These are phyloP conservation scores for Ogataea wickerhamii DNA, from an alignment of 805 yeast species.

Conservation along the genomic window DNA sequence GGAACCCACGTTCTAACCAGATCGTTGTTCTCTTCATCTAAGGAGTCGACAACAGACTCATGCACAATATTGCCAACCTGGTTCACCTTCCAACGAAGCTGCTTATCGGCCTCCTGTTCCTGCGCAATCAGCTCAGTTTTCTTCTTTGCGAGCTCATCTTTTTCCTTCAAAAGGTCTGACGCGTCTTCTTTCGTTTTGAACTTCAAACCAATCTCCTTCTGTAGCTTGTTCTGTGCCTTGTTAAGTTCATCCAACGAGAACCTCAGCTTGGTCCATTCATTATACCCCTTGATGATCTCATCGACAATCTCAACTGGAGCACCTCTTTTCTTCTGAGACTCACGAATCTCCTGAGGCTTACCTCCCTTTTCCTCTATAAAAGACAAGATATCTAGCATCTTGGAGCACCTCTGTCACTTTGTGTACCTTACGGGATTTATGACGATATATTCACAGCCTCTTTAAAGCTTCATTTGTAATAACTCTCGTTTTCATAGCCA, in stretches of 20 bases:
- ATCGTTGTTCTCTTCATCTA: slow-evolving; percentile 88
- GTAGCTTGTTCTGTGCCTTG: slow-evolving; percentile 83
- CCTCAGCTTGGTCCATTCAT: slow-evolving; percentile 85
- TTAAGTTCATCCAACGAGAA: slow-evolving; percentile 88
- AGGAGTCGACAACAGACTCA: slow-evolving; percentile 80
- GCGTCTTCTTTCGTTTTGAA: slow-evolving; percentile 97
- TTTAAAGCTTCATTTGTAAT: too few species aligned
- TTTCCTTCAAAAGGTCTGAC: slow-evolving; percentile 70
- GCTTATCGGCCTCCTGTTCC: slow-evolving; percentile 79
- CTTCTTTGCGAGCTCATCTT: slow-evolving; percentile 67
- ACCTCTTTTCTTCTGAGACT: slow-evolving; percentile 91
- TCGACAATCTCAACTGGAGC: slow-evolving; percentile 93
- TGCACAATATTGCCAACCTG: slow-evolving; percentile 93
- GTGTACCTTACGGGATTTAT: too few species aligned
- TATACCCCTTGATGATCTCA: slow-evolving; percentile 88
- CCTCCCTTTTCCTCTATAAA: slow-evolving; percentile 98
- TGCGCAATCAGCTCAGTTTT: slow-evolving; percentile 61
- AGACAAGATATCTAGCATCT: slow-evolving; percentile 87
- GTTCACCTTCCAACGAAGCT: slow-evolving; percentile 76
- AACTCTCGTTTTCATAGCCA: too few species aligned
- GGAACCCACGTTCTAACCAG: slow-evolving; percentile 87
- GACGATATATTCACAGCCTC: too few species aligned
- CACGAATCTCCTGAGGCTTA: slow-evolving; percentile 81
- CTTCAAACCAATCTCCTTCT: slow-evolving; percentile 88
- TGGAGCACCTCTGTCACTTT: too few species aligned